Base-by-base conservation (phyloP, 2,329 filamentous ascomycete species). In the Endothia cerciana region DNA sequence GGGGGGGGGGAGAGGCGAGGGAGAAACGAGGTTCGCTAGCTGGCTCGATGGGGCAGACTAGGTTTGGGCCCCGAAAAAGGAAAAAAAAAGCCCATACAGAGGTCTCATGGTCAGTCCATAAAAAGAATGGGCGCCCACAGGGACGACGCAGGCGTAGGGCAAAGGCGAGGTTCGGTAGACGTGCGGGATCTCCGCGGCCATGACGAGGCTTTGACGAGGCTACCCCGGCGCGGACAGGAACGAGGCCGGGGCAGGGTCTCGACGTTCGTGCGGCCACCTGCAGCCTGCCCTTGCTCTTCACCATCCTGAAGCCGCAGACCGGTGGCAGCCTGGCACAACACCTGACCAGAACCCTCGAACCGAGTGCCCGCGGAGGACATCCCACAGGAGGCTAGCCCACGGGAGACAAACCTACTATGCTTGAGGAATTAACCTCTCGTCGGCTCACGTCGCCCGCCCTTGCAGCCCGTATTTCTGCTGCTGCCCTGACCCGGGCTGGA, bases 91-190 rank as follows among this genome's bases (percentile, higher is more conserved):
- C n/a, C 71, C 70, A 72, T 70, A 72, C 73, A 74, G 72, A 72
- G 70, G 60, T 40, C 45, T 51, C 70, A 71, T 69, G 70, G 69
- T 71, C 69, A 69, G 67, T 71, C 71, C 70, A 72, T 74, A 70
- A 71, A 72, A 71, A 74, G 72, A 73, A 75, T 55, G 72, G 71
- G 72, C 70, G 64, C 67, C 71, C 60, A 71, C 73, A 73, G 74
- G 72, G 72, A 70, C 68, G 66, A 65, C 67, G 64, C 68, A 67
- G 71, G 71, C 4, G 41, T 51, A 51, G 22, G 10, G 15, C 13
- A 17, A 22, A 17, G 11, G 69, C 70, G 61, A 71, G 38, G 49
- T 62, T 43, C 13, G 38, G 60, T 55, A 55, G 36, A 43, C 55
- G 17, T 41, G 53, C 30, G 62, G 49, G 25, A 51, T 65, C 28